These are phyloP conservation scores for Glycine tomentella DNA, from an alignment of 306 rosid species.

Conservation along the genomic window DNA sequence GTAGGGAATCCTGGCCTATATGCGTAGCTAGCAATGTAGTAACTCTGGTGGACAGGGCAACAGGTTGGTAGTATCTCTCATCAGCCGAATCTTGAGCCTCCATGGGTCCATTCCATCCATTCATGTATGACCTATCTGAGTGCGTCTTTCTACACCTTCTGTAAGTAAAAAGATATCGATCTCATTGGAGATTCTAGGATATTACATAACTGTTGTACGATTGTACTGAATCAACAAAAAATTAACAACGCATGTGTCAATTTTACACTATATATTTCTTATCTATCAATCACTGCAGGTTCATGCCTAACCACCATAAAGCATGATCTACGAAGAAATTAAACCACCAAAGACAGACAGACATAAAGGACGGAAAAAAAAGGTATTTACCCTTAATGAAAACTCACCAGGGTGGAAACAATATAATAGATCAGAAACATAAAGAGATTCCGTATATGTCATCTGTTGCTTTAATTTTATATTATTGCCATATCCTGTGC, in stretches of 20 bases:
- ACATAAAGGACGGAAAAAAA: background rate
- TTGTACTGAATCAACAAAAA: background rate
- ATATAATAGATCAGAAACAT: background rate
- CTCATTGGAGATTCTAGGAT: background rate
- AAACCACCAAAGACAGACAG: background rate
- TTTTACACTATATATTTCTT: background rate
- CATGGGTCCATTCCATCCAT: background rate
- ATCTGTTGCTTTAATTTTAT: conserved; percentile 6
- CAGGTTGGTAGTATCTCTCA: background rate
- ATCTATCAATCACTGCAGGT: background rate
- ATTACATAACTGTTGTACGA: background rate
- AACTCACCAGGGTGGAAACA: background rate
- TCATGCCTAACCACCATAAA: conserved; percentile 17
- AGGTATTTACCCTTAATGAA: background rate
- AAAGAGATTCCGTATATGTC: conserved; percentile 21
- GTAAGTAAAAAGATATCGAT: background rate
- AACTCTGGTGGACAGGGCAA: background rate
- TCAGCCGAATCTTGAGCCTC: background rate
- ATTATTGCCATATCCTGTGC: background rate
- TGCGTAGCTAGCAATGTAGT: background rate
- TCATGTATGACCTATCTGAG: background rate
- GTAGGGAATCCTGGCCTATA: background rate
- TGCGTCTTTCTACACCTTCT: background rate
- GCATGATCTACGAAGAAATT: background rate
- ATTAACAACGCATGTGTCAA: background rate